Evolutionary conservation across 805 yeast species (phyloP), one percentile per base, ranked within the genome.

Genomic region (Metschnikowia similis): DNA sequence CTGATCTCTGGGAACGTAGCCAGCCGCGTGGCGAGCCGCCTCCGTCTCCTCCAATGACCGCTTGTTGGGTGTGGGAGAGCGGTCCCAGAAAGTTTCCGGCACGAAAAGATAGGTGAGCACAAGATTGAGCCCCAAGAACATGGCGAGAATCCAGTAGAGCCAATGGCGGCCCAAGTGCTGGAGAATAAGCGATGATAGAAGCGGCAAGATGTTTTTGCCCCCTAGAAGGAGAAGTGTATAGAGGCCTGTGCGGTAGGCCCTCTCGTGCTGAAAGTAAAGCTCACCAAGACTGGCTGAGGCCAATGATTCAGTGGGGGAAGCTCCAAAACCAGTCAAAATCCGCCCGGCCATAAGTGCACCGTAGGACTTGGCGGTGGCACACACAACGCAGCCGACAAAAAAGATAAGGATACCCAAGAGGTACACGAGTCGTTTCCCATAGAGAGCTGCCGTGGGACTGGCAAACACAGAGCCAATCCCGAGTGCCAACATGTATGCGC

Each of bases 31-130:
- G 52, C 71, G 65, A 1, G 84, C 85, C 17, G 67, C 67, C 42
- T 66, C 66, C 2, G 82, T 70, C 62, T 81, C 86, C 48, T 66
- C 63, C 17, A 65, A 56, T 3, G 82, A 76, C 52, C 79, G 65
- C 55, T 77, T 75, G 54, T 68, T 69, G 14, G 77, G 79, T 1
- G 71, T 68, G 5, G 84, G 83, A 0, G 77, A 61, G 49, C 87
- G 69, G 51, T 77, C 80, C 83, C 84, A 82, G 64, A 79, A 82
- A 1, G 87, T 82, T 50, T 82, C 87, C 2, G 86, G 87, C 17
- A 80, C 85, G 59, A 81, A 81, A 10, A 82, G 58, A 49, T 72
- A 75, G 11, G 80, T 75, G 29, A 74, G 62, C 2, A 74, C 56
- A 32, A 79, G 66, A 55, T 72, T 68, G 36, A 69, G 60, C 0